Conservation (phyloP, 805 yeast species). For the Spathaspora sp. region DNA sequence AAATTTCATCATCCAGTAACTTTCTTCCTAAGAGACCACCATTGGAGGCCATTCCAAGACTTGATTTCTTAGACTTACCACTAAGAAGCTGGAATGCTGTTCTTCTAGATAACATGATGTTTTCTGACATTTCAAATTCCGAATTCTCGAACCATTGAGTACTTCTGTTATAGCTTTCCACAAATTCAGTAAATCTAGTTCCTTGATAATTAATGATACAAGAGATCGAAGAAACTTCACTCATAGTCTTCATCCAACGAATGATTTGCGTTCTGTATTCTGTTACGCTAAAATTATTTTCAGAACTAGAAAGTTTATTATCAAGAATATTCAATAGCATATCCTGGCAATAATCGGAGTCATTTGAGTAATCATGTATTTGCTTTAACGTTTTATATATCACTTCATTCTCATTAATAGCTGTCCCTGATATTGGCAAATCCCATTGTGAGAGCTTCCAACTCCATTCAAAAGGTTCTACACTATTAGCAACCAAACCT, state of each 20-base stretch:
- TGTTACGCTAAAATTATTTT: constrained; percentile 11
- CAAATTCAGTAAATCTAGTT: background rate
- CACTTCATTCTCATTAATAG: constrained; percentile 38
- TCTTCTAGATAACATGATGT: constrained; percentile 41
- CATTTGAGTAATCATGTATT: constrained; percentile 29
- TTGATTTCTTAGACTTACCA: background rate
- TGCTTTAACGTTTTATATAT: constrained; percentile 52
- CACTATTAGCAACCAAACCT: background rate
- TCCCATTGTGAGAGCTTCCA: constrained; percentile 84
- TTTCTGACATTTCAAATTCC: constrained; percentile 37
- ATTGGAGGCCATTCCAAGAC: background rate
- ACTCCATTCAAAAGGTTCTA: constrained; percentile 40
- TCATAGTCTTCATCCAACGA: constrained; percentile 24
- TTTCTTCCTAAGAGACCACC: background rate
- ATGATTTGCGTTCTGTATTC: constrained; percentile 11
- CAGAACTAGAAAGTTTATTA: constrained; percentile 8
- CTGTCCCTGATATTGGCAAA: constrained; percentile 44
- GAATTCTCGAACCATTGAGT: constrained; percentile 36
- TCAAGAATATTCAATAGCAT: constrained; percentile 16
- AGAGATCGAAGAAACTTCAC: constrained; percentile 20
- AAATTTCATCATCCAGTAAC: constrained; percentile 8
- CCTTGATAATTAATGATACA: background rate
- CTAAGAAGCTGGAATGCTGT: constrained; percentile 30
- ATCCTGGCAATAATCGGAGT: constrained; percentile 13
- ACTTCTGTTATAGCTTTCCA: constrained; percentile 10